Evolutionary conservation across 768 basidiomycete species (phyloP).

Genomic region (Strobilomyces confusus): DNA sequence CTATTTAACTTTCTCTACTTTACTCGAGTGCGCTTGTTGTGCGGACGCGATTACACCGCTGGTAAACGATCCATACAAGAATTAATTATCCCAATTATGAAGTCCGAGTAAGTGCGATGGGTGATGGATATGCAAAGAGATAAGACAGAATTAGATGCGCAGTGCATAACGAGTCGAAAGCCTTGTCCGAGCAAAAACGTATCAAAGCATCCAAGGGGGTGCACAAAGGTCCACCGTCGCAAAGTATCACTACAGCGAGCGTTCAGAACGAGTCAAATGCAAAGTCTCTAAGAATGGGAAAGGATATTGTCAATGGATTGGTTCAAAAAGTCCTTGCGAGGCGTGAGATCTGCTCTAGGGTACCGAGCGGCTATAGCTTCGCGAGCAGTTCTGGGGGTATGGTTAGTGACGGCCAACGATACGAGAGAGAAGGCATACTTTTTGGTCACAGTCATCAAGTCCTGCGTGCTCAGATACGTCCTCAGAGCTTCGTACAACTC

Average conservation of each 20-base stretch:
- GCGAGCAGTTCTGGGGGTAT: slow-evolving; percentile 46
- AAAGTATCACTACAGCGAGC: neutral
- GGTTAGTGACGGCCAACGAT: neutral
- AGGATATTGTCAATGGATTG: slow-evolving; percentile 63
- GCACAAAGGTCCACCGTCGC: slow-evolving; percentile 4
- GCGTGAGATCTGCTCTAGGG: slow-evolving; percentile 61
- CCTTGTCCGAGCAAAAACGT: slow-evolving; percentile 6
- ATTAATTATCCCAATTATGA: slow-evolving; percentile 7
- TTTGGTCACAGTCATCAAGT: slow-evolving; percentile 71
- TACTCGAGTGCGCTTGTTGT: neutral
- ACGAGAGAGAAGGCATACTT: slow-evolving; percentile 39
- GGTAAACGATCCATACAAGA: slow-evolving; percentile 5
- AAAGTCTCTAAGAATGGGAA: slow-evolving; percentile 42
- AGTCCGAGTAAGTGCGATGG: slow-evolving; percentile 10
- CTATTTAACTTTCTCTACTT: slow-evolving; percentile 1
- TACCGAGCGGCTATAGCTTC: slow-evolving; percentile 59
- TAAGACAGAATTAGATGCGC: slow-evolving; percentile 1
- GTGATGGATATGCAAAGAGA: slow-evolving; percentile 5
- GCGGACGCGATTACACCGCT: neutral
- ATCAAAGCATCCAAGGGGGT: neutral
- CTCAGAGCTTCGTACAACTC: slow-evolving; percentile 54
- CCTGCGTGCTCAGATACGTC: slow-evolving; percentile 58
- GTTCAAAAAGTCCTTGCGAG: slow-evolving; percentile 61
- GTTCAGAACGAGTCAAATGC: slow-evolving; percentile 5
- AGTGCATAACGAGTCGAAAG: neutral